Percentiles rank a stretch among this genome's conserved stretches.
phyloP scores from a whole-genome alignment of 257 asterid genomes.

The Rehmannia glutinosa region DNA sequence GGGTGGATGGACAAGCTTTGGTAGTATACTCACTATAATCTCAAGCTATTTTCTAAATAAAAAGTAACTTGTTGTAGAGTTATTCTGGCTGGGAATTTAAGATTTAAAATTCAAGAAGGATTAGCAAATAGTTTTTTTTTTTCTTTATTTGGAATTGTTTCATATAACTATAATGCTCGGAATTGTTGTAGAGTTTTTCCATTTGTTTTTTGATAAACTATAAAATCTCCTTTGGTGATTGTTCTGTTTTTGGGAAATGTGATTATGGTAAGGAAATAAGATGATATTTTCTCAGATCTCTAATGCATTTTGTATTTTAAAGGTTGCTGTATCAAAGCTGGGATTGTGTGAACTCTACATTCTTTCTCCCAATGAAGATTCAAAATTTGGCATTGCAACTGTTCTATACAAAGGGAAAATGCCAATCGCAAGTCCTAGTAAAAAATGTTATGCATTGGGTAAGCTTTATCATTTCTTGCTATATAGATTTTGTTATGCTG shows the following conservation, averaged over 20 bases:
- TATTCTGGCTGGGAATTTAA: not conserved
- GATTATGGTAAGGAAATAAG: not conserved
- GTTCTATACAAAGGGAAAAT: slow-evolving; percentile 32
- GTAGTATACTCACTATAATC: not conserved
- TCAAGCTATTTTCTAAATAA: not conserved
- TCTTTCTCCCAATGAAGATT: slow-evolving; percentile 38
- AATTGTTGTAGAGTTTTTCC: no score
- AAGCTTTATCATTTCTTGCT: slow-evolving; percentile 16
- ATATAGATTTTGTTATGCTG: not conserved
- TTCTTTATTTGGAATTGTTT: not conserved
- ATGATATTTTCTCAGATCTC: slow-evolving; percentile 1
- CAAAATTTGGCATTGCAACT: slow-evolving; percentile 23
- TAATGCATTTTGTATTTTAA: slow-evolving; percentile 16
- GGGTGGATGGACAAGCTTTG: not conserved
- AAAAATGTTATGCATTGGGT: slow-evolving; percentile 26
- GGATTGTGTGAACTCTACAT: slow-evolving; percentile 41
- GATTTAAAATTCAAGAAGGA: slow-evolving; percentile 2
- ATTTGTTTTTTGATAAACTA: not conserved
- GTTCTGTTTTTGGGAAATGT: not conserved
- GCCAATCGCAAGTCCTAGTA: slow-evolving; percentile 5
- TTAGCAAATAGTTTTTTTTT: not conserved
- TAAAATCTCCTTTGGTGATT: not conserved
- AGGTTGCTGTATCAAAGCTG: slow-evolving; percentile 60
- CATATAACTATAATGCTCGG: slow-evolving; percentile 5
- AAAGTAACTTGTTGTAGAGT: not conserved